phyloP scores from a whole-genome alignment of 768 basidiomycete species.

The Collybiopsis luxurians region DNA sequence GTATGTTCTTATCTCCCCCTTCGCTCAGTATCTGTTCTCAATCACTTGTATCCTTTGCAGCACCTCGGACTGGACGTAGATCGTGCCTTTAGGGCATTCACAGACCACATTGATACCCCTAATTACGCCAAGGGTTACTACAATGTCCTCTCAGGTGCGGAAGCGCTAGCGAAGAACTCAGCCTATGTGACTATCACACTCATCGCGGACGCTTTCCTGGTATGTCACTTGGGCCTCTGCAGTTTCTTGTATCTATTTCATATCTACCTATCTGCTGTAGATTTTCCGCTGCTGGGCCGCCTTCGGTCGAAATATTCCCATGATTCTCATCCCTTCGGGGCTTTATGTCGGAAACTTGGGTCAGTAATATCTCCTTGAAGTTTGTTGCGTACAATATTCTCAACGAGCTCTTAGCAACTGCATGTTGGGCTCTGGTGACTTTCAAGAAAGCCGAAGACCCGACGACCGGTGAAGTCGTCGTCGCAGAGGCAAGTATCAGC shows the following conservation, averaged over 20 bases:
- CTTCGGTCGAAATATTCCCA: background rate
- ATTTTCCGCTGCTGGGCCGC: conserved; percentile 5
- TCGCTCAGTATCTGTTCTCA: background rate
- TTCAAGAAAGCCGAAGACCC: conserved; percentile 1
- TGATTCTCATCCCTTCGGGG: background rate
- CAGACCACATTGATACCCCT: conserved; percentile 2
- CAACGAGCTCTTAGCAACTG: background rate
- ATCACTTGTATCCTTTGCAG: background rate
- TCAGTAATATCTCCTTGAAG: background rate
- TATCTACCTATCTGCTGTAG: background rate
- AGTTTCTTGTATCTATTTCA: background rate
- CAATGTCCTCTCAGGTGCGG: conserved; percentile 4
- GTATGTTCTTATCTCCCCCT: background rate
- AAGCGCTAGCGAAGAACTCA: conserved; percentile 7
- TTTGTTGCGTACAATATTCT: background rate
- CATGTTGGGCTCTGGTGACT: conserved; percentile 4
- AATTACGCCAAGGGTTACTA: conserved; percentile 2
- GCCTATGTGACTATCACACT: conserved; percentile 8
- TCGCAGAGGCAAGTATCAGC: background rate
- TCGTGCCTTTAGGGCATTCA: conserved; percentile 6
- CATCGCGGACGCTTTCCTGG: conserved; percentile 7
- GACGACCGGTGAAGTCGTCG: background rate
- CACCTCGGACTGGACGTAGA: conserved; percentile 6
- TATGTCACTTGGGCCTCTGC: background rate
- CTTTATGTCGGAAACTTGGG: conserved; percentile 2